A percentile compares a stretch with the other conserved stretches of the same genome.
Evolutionary conservation across 805 yeast species (phyloP).

Genomic region (Ogataea ganodermae): DNA sequence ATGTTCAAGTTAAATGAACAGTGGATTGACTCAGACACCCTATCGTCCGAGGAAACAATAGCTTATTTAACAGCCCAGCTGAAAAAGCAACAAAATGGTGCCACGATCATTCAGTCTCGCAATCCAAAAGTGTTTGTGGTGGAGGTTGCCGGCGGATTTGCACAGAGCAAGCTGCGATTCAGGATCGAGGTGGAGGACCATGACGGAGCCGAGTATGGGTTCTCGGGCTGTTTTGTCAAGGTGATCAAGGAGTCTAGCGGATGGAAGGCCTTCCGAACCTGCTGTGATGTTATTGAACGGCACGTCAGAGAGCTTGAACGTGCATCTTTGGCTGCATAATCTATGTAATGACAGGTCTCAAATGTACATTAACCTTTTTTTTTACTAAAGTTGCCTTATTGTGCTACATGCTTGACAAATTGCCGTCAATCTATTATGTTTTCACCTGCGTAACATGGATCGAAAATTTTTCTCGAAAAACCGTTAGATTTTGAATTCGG

Average conservation of each 20-base stretch:
- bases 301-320: slow-evolving; percentile 14
- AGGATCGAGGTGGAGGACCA: slow-evolving; percentile 28
- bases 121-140: slow-evolving; percentile 8
- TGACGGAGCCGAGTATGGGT: slow-evolving; percentile 35
- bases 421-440: not conserved
- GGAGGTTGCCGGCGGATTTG: slow-evolving; percentile 14
- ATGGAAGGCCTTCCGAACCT: slow-evolving; percentile 20
- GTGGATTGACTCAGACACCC: slow-evolving; percentile 21
- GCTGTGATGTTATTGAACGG: slow-evolving; percentile 23
- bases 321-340: not conserved
- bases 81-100: slow-evolving; percentile 8
- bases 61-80: slow-evolving; percentile 3
- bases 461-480: not conserved
- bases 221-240: slow-evolving; percentile 35
- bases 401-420: not conserved
- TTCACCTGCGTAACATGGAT: not conserved
- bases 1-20: slow-evolving; percentile 14
- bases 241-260: slow-evolving; percentile 26
- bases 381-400: not conserved
- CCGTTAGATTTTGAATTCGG: not conserved
- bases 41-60: slow-evolving; percentile 12
- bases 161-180: slow-evolving; percentile 17
- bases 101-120: slow-evolving; percentile 6
- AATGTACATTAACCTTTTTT: not conserved
- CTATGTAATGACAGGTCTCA: not conserved